phyloP scores from a whole-genome alignment of 441 rosid species.

The Euphorbia schlechtendalii region DNA sequence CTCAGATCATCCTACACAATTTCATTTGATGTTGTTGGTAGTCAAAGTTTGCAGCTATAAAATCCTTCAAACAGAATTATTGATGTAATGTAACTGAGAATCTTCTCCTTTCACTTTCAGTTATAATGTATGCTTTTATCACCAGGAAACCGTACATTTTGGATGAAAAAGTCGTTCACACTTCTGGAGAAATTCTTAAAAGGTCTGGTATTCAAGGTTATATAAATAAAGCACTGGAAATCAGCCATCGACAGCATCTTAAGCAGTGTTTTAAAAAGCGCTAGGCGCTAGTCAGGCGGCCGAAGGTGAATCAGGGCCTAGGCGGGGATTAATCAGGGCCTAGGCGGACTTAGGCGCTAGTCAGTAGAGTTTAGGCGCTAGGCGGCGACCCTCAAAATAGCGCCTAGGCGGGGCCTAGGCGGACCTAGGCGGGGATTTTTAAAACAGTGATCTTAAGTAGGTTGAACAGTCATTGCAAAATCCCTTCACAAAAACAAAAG shows the following conservation, averaged over 20 bases:
- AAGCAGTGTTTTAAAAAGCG: too few species aligned
- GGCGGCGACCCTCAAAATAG: too few species aligned
- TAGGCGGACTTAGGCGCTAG: too few species aligned
- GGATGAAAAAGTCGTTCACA: not conserved
- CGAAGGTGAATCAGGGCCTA: too few species aligned
- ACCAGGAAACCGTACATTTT: not conserved
- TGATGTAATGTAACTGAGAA: slow-evolving; percentile 2
- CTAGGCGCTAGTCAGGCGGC: too few species aligned
- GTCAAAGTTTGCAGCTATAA: not conserved
- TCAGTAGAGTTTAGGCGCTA: too few species aligned
- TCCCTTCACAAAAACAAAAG: slow-evolving; percentile 1
- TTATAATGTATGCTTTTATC: not conserved
- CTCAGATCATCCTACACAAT: not conserved
- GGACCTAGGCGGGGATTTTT: too few species aligned
- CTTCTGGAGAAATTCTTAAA: not conserved
- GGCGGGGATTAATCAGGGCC: too few species aligned
- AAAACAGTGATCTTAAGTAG: too few species aligned
- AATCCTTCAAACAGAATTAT: not conserved
- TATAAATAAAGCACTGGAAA: not conserved
- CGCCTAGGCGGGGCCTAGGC: too few species aligned
- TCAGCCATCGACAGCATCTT: not conserved
- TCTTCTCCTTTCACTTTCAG: slow-evolving; percentile 3
- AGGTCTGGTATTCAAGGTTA: not conserved
- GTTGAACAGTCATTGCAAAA: not conserved
- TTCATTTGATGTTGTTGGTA: not conserved